phyloP scores from a whole-genome alignment of 306 rosid genomes.

The Corylus heterophylla region DNA sequence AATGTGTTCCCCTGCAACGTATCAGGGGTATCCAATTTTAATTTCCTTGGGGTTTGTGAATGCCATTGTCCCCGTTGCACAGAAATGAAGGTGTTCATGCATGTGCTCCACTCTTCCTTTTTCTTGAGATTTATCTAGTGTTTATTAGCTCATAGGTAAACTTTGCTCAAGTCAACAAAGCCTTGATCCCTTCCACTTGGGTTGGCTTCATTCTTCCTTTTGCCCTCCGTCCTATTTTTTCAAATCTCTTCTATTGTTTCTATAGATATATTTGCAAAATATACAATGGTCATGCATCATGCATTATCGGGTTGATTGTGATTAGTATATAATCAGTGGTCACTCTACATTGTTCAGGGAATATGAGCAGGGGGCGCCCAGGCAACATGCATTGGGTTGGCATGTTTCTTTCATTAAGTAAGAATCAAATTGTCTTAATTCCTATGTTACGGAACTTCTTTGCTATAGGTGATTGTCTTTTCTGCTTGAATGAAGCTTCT shows the following conservation, averaged over 20 bases:
- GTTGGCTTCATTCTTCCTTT: neutral
- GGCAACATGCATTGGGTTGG: conserved; percentile 80
- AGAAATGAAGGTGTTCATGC: neutral
- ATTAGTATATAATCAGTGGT: conserved; percentile 8
- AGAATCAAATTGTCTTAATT: conserved; percentile 28
- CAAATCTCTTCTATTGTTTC: neutral
- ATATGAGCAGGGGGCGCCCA: conserved; percentile 48
- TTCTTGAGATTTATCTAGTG: neutral
- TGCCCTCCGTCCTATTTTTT: neutral
- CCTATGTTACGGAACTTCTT: conserved; percentile 15
- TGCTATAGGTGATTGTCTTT: conserved; percentile 19
- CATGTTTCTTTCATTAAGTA: conserved; percentile 87
- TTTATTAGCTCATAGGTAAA: neutral
- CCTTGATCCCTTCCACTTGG: neutral
- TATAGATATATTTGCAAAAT: neutral
- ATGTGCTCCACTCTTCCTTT: neutral
- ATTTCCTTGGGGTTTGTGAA: neutral
- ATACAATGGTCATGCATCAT: neutral
- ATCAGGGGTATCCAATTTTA: neutral
- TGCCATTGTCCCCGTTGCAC: neutral
- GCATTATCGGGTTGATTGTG: neutral
- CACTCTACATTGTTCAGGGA: conserved; percentile 55
- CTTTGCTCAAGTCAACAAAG: neutral
- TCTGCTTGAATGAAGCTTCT: conserved; percentile 17
- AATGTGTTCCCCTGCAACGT: neutral